These are phyloP conservation scores for Mortierella sp. DNA, from an alignment of 371 early-diverging fungal species.

Conservation along the genomic window DNA sequence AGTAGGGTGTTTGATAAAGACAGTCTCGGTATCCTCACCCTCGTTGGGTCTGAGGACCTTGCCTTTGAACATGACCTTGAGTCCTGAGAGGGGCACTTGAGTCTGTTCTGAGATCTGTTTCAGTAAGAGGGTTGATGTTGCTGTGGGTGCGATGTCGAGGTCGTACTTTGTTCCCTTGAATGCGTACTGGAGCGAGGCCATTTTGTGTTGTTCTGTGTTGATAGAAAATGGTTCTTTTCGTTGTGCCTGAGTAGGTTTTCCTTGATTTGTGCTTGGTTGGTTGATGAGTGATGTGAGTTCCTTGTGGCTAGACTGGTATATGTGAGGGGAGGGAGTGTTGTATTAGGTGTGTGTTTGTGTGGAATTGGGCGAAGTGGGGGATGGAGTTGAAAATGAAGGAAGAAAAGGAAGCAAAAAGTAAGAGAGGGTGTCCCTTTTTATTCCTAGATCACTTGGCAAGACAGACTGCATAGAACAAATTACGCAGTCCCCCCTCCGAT, in stretches of 20 bases:
- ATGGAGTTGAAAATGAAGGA: neutral
- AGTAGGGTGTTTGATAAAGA: conserved; percentile 28
- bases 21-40: conserved; percentile 8
- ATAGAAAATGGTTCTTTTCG: neutral
- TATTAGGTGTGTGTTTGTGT: neutral
- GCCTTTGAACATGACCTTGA: conserved; percentile 70
- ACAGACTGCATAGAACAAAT: neutral
- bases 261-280: neutral
- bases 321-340: neutral
- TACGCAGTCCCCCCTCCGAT: neutral
- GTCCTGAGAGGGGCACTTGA: conserved; percentile 54
- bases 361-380: neutral
- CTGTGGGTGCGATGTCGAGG: conserved; percentile 39
- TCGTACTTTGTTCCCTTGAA: conserved; percentile 60
- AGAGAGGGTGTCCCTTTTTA: neutral
- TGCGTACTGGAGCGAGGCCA: conserved; percentile 59
- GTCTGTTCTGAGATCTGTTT: conserved; percentile 59
- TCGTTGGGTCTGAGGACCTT: conserved; percentile 57
- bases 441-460: neutral
- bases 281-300: neutral
- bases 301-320: neutral
- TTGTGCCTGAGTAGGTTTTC: neutral
- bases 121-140: conserved; percentile 60
- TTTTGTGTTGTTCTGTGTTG: conserved; percentile 26
- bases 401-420: too few species aligned